Percentiles rank a stretch among this genome's conserved stretches.
Conservation (phyloP, 495 filamentous ascomycete genomes). For the Hypoxylon rickii region DNA sequence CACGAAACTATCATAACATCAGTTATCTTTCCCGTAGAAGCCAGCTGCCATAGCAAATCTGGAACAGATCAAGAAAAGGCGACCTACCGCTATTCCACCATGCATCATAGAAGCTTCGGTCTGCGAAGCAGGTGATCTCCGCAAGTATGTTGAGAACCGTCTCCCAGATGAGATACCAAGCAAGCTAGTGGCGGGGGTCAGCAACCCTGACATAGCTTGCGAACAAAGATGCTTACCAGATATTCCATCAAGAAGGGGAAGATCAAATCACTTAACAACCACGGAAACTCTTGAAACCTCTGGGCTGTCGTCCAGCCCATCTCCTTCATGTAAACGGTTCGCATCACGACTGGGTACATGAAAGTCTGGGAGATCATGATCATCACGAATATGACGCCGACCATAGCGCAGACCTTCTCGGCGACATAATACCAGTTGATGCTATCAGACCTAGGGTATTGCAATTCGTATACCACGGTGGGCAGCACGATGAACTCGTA, state of each 20-base stretch:
- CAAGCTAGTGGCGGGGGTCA: constrained; percentile 32
- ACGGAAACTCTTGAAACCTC: constrained; percentile 68
- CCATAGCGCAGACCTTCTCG: constrained; percentile 68
- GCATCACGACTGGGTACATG: constrained; percentile 71
- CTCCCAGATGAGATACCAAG: constrained; percentile 82
- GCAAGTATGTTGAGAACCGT: constrained; percentile 75
- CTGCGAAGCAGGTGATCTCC: constrained; percentile 74
- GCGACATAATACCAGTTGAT: constrained; percentile 74
- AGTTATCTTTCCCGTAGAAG: no score
- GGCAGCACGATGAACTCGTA: constrained; percentile 73
- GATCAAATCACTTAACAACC: constrained; percentile 68
- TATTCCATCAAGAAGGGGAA: constrained; percentile 81
- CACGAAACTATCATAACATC: constrained; percentile 50
- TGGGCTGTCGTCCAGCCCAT: constrained; percentile 60
- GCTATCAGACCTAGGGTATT: constrained; percentile 69
- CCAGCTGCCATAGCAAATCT: no score
- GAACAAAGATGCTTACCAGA: constrained; percentile 45
- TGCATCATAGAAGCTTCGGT: constrained; percentile 75
- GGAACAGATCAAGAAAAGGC: not conserved
- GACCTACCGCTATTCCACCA: constrained; percentile 64
- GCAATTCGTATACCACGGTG: constrained; percentile 76
- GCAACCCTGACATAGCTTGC: not conserved
- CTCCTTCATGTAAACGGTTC: constrained; percentile 66
- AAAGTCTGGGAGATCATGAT: constrained; percentile 59
- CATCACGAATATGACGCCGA: constrained; percentile 71